These are phyloP conservation scores for Rhodosporidiobolus odoratus DNA, from an alignment of 768 basidiomycete genomes.

Conservation along the genomic window DNA sequence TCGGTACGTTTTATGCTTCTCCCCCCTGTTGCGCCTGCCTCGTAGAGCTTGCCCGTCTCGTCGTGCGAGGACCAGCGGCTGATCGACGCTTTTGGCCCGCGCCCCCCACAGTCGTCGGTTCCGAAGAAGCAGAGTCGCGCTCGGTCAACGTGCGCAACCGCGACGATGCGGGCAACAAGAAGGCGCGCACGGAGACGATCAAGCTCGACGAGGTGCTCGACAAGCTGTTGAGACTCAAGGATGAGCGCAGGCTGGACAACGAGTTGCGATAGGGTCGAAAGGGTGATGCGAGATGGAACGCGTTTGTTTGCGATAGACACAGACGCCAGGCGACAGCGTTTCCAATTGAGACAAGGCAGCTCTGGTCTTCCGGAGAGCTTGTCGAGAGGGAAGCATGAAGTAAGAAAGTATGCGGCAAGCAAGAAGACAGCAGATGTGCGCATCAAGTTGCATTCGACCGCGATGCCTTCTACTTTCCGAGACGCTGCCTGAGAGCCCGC, in stretches of 20 bases:
- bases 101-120: conserved; percentile 70
- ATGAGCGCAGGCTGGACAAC: conserved; percentile 54
- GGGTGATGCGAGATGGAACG: background rate
- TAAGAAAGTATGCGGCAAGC: too few species aligned
- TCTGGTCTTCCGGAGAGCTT: background rate
- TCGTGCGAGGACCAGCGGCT: background rate
- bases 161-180: conserved; percentile 86
- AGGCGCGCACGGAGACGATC: conserved; percentile 61
- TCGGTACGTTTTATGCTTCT: conserved; percentile 58
- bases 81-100: background rate
- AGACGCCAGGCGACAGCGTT: too few species aligned
- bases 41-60: background rate
- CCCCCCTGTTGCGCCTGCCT: background rate
- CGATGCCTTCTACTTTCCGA: conserved; percentile 24
- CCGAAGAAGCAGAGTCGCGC: conserved; percentile 75
- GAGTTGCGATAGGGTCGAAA: conserved; percentile 46
- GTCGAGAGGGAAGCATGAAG: background rate
- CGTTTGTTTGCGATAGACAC: too few species aligned
- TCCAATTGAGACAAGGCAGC: too few species aligned
- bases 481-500: conserved; percentile 27
- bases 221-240: conserved; percentile 70
- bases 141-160: conserved; percentile 95
- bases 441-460: too few species aligned
- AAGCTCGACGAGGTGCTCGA: conserved; percentile 64
- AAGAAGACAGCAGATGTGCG: too few species aligned